Evolutionary conservation across 2,329 filamentous ascomycete genomes (phyloP), one percentile per base, ranked within the genome.

Genomic region (Phoma sp.): DNA sequence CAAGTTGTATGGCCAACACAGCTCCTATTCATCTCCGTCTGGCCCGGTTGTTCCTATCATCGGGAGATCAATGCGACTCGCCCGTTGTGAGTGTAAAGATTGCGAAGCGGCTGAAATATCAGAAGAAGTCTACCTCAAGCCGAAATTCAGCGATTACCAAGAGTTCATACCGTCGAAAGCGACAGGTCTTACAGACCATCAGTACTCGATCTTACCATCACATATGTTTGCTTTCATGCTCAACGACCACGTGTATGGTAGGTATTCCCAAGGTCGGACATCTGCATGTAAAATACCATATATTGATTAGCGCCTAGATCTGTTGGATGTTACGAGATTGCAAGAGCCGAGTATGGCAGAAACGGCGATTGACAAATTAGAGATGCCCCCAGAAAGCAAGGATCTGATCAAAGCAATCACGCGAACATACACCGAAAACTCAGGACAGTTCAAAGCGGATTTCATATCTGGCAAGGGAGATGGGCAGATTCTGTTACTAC

Each of bases 401-500:
- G 13, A 37, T 2, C 4, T 50, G 14, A 37, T 50, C 39, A 50
- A 50, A 18, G 32, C 47, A 5, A 13, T 50, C 4, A 39, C 47
- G 5, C 42, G 36, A n/a, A 50, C 24, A 1, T 50, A 43, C 6
- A 43, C 47, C 3, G 47, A 50, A 9, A 50, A 18, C 2, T 41
- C 45, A 1, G 9, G 18, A 2, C 7, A 8, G 3, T 55, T 55
- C 46, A 50, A 27, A 4, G 55, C 55, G 11, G 60, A 83, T 57
- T 70, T 83, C 14, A 77, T 83, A 13, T 70, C 75, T 14, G 80
- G 79, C 22, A 66, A 66, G 22, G 63, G 63, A 4, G 55, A 60
- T 13, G 63, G 63, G 2, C 56, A 62, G 4, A 57, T 66, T 3
- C 38, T 66, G 7, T 54, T 64, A 18, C 47, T 62, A 5, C 62